A percentile compares a stretch with the other conserved stretches of the same genome.
Evolutionary conservation across 805 yeast species (phyloP).

Genomic region (Saturnispora sanitii): DNA sequence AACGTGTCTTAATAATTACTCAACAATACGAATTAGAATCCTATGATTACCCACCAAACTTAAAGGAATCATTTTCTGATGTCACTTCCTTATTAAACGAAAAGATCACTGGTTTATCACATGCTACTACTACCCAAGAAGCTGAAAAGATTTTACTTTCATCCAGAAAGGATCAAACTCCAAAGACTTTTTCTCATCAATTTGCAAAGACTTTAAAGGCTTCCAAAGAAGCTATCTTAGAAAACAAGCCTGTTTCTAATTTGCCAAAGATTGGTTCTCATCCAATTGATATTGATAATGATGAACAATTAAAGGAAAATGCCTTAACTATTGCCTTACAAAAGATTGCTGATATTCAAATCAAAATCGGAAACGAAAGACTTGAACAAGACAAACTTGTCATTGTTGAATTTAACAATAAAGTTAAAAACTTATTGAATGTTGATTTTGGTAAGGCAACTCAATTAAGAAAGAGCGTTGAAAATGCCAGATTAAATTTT

Average conservation of each 20-base stretch:
- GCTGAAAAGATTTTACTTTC: conserved; percentile 45
- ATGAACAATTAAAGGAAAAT: conserved; percentile 12
- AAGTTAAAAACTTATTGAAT: conserved; percentile 42
- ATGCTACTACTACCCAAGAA: conserved; percentile 57
- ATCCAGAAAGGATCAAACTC: conserved; percentile 31
- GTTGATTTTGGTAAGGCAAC: conserved; percentile 52
- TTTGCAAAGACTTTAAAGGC: conserved; percentile 46
- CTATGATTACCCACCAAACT: conserved; percentile 76
- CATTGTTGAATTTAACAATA: conserved; percentile 47
- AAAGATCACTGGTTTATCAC: conserved; percentile 50
- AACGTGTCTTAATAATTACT: conserved; percentile 39
- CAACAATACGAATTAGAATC: conserved; percentile 63
- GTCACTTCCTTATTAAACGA: conserved; percentile 47
- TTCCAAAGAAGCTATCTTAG: conserved; percentile 35
- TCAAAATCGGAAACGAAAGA: conserved; percentile 57
- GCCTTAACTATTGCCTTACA: conserved; percentile 46
- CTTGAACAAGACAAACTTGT: conserved; percentile 60
- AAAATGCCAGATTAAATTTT: conserved; percentile 57
- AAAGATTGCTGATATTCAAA: conserved; percentile 46
- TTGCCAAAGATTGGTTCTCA: conserved; percentile 7
- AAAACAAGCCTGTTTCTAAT: conserved; percentile 9
- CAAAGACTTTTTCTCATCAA: conserved; percentile 69
- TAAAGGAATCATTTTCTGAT: conserved; percentile 55
- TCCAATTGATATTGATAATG: conserved; percentile 3
- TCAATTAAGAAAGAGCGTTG: conserved; percentile 57